These are phyloP conservation scores for Calonectria pseudoreteaudii DNA, from an alignment of 2,329 filamentous ascomycete species.

Conservation along the genomic window DNA sequence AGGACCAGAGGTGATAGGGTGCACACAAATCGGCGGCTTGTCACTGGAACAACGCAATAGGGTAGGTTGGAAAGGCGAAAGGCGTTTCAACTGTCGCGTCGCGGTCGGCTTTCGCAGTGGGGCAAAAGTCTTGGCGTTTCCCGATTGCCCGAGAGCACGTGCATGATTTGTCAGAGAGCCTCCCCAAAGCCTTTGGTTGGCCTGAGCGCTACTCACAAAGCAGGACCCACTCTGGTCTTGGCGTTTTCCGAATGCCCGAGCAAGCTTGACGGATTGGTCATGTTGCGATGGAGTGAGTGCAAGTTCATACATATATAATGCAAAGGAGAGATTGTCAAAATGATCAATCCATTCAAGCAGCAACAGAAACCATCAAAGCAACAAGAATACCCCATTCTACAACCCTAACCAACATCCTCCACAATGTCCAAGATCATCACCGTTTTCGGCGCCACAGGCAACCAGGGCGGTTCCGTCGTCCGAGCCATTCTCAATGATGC, in stretches of 20 bases:
- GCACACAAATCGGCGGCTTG: too few relatives aligned
- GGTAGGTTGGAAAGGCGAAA: background rate
- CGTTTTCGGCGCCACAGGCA: constrained; percentile 61
- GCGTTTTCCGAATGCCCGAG: constrained; percentile 8
- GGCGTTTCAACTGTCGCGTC: background rate
- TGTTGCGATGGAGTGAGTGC: background rate
- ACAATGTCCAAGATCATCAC: constrained; percentile 47
- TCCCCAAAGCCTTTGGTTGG: background rate
- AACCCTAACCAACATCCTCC: background rate
- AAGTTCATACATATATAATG: background rate
- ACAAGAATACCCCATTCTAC: background rate
- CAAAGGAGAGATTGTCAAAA: background rate
- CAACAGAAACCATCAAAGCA: background rate
- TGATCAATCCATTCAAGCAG: background rate
- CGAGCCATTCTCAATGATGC: constrained; percentile 58
- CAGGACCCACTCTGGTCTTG: background rate
- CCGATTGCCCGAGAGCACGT: constrained; percentile 5
- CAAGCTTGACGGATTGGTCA: background rate
- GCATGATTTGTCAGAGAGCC: background rate
- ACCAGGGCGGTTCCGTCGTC: constrained; percentile 62
- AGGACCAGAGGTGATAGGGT: too few relatives aligned
- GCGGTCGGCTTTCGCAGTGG: background rate
- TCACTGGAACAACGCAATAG: background rate
- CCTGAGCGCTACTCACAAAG: background rate
- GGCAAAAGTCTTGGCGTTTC: background rate